Evolutionary conservation across 768 basidiomycete species (phyloP).

Genomic region (Lactarius deliciosus): DNA sequence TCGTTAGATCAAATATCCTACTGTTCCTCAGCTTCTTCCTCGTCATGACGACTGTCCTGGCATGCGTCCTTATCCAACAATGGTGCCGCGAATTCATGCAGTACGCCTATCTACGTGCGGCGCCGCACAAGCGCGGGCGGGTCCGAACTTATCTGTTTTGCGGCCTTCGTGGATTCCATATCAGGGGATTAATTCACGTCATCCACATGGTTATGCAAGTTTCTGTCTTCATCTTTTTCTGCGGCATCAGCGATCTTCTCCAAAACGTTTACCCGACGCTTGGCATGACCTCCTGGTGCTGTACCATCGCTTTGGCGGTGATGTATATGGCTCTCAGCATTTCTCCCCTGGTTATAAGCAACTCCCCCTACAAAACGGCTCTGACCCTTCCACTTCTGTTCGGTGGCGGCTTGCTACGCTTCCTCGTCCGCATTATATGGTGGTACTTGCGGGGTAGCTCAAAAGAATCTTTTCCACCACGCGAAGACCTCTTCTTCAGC

Average conservation of each 20-base stretch:
- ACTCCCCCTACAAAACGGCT: conserved; percentile 22
- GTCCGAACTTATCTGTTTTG: conserved; percentile 12
- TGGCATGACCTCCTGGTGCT: background rate
- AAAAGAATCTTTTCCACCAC: no score
- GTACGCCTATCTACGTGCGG: conserved; percentile 1
- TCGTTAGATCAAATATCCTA: conserved; percentile 17
- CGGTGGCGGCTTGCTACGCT: background rate
- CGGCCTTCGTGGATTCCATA: conserved; percentile 9
- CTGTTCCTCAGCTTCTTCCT: conserved; percentile 22
- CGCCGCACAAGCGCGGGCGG: conserved; percentile 17
- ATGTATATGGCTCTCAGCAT: conserved; percentile 15
- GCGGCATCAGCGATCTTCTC: conserved; percentile 14
- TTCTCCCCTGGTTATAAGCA: conserved; percentile 9
- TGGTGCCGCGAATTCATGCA: conserved; percentile 19
- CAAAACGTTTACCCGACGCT: background rate
- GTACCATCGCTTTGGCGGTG: background rate
- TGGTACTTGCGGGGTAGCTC: no score
- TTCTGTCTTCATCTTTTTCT: conserved; percentile 21
- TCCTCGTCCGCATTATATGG: background rate
- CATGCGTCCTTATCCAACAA: conserved; percentile 21
- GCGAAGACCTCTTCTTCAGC: background rate
- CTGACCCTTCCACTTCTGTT: conserved; percentile 9
- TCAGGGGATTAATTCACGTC: conserved; percentile 13
- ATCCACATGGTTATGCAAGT: conserved; percentile 15
- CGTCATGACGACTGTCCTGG: conserved; percentile 12